Evolutionary conservation across 495 filamentous ascomycete genomes (phyloP).

Genomic region (Neurospora cerealis): DNA sequence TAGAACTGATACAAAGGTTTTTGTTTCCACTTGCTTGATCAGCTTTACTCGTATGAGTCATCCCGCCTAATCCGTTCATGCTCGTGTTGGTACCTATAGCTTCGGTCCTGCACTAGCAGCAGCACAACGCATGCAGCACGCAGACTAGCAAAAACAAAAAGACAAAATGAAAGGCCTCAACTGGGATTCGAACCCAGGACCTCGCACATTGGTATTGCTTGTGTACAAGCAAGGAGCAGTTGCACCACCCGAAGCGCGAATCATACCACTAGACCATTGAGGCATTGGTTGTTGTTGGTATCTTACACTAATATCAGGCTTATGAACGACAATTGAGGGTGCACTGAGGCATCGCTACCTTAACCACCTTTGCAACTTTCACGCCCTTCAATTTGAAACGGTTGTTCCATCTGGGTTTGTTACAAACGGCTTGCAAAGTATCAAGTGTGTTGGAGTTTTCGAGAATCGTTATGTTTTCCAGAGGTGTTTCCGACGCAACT

Average conservation of each 20-base stretch:
- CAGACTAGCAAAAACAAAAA: neutral
- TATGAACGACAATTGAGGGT: neutral
- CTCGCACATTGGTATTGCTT: neutral
- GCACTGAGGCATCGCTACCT: no score
- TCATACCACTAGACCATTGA: neutral
- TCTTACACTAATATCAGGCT: rapidly evolving
- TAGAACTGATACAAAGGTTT: neutral
- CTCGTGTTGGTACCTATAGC: neutral
- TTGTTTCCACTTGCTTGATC: neutral
- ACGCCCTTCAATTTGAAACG: no score
- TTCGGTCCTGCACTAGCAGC: neutral
- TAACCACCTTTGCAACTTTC: no score
- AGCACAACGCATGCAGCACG: neutral
- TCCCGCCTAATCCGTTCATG: neutral
- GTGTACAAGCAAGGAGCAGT: neutral
- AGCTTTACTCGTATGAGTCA: neutral
- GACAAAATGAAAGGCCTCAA: neutral
- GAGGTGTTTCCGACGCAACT: no score
- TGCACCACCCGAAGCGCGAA: neutral
- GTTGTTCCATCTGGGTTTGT: no score
- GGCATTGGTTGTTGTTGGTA: neutral
- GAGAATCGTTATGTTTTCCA: no score
- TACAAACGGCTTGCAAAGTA: no score
- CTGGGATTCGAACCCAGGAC: neutral
- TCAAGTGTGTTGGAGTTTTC: no score